Evolutionary conservation across 495 filamentous ascomycete genomes (phyloP).

Genomic region (Neurospora sp.): DNA sequence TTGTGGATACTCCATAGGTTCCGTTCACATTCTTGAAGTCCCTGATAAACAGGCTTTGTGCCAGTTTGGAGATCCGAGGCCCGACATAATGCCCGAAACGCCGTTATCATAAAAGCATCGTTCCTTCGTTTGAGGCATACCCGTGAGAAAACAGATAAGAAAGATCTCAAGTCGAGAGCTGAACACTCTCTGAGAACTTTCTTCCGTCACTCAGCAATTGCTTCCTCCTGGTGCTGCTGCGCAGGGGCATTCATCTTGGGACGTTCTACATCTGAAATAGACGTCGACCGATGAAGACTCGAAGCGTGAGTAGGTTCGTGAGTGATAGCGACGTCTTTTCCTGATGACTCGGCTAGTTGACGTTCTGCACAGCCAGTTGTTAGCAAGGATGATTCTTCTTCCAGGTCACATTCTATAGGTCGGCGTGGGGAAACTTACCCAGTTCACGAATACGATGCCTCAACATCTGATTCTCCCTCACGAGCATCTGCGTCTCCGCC

Average conservation of each 20-base stretch:
- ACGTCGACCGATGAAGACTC: slow-evolving; percentile 1
- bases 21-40: background rate
- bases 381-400: background rate
- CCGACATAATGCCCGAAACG: background rate
- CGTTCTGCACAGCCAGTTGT: background rate
- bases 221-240: background rate
- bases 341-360: background rate
- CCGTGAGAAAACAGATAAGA: background rate
- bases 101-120: background rate
- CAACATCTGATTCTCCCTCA: slow-evolving; percentile 90
- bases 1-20: background rate
- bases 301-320: slow-evolving; percentile 2
- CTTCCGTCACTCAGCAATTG: background rate
- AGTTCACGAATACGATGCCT: slow-evolving; percentile 75
- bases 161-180: background rate
- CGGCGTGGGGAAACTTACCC: slow-evolving; percentile 33
- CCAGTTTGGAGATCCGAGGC: background rate
- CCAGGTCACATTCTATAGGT: background rate
- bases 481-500: slow-evolving; percentile 78
- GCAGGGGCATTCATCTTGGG: background rate
- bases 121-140: background rate
- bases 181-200: background rate
- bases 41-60: background rate
- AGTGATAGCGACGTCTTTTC: background rate
- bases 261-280: background rate